phyloP scores from a whole-genome alignment of 305 asterid species.

The Fraxinus baroniana region DNA sequence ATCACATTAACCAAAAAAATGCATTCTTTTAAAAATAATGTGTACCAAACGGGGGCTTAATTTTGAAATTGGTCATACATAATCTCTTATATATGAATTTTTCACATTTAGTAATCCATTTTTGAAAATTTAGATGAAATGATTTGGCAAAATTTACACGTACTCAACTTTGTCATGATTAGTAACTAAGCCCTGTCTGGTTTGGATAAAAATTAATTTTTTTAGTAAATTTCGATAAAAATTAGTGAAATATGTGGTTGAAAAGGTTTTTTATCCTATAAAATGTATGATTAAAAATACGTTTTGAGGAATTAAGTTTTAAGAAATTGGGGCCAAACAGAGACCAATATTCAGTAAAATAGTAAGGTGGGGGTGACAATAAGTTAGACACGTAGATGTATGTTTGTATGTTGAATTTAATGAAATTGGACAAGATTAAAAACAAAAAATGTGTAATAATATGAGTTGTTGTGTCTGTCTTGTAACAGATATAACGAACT shows the following conservation, averaged over 20 bases:
- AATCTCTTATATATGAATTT: too few species aligned
- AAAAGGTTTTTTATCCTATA: background rate
- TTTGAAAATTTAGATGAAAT: background rate
- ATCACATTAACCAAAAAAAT: too few species aligned
- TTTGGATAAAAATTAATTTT: too few species aligned
- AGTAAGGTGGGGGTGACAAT: background rate
- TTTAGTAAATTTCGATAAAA: too few species aligned
- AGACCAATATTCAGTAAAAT: background rate
- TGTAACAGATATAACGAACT: background rate
- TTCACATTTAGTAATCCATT: background rate
- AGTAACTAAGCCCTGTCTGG: background rate
- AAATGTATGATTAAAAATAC: too few species aligned
- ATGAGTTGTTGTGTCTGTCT: background rate
- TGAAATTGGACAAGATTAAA: background rate
- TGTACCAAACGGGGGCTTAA: too few species aligned
- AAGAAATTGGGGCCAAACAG: background rate
- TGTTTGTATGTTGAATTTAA: background rate
- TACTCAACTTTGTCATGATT: background rate
- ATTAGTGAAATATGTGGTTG: background rate
- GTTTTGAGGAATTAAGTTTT: too few species aligned
- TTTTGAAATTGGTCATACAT: too few species aligned
- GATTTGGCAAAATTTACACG: background rate
- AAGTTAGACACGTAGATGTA: background rate
- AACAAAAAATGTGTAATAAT: background rate
- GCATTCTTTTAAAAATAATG: too few species aligned